Conservation (phyloP, 1,284 basidiomycete species). For the Lignosus rhinocerotis region DNA sequence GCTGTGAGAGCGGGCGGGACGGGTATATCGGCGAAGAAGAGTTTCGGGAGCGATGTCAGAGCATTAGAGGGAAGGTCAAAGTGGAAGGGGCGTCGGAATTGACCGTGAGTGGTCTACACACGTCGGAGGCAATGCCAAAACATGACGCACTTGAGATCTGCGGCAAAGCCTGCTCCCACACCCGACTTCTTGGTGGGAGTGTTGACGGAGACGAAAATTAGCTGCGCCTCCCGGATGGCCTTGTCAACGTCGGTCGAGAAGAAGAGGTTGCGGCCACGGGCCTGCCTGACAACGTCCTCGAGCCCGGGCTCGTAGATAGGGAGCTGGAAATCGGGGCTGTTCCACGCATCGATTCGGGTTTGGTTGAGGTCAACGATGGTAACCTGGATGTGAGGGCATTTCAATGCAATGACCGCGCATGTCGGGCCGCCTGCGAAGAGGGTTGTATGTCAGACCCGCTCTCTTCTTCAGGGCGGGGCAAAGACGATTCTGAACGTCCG, state of each 20-base stretch:
- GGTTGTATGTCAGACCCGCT: conserved; percentile 1
- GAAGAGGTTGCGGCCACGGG: conserved; percentile 94
- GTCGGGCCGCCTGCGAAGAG: conserved; percentile 79
- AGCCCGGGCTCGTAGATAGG: conserved; percentile 99
- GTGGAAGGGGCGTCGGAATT: neutral
- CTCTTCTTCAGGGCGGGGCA: conserved; percentile 4
- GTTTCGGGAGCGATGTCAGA: neutral
- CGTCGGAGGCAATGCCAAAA: conserved; percentile 1
- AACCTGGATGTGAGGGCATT: conserved; percentile 92
- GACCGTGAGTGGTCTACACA: neutral
- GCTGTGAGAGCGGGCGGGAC: conserved; percentile 43
- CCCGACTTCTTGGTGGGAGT: conserved; percentile 99
- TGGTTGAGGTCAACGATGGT: conserved; percentile 99
- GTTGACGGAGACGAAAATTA: conserved; percentile 91
- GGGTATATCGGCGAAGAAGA: neutral
- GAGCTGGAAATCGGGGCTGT: conserved; percentile 71
- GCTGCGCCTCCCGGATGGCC: conserved; percentile 90
- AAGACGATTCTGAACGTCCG: neutral
- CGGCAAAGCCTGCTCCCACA: conserved; percentile 96
- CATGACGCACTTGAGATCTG: conserved; percentile 86
- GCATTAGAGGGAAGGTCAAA: neutral
- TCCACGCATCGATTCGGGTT: conserved; percentile 95
- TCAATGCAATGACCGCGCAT: conserved; percentile 93
- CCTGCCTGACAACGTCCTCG: conserved; percentile 87
- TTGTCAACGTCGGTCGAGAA: conserved; percentile 96